phyloP scores from a whole-genome alignment of 345 rosid genomes.

The Psidium guajava region DNA sequence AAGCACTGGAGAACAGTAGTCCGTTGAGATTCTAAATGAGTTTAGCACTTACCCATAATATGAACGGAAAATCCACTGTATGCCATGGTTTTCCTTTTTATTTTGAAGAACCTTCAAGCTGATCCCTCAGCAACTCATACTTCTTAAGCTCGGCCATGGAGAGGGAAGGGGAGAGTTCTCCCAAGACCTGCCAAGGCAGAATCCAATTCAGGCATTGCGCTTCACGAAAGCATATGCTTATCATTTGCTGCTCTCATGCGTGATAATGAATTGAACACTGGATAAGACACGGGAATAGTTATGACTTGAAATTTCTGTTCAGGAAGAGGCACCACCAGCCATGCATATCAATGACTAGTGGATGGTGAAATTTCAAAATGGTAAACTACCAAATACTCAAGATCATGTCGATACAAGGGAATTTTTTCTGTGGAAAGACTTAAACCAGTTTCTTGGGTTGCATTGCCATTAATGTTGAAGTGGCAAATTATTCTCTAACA shows the following conservation, averaged over 20 bases:
- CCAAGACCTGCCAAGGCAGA: slow-evolving; percentile 42
- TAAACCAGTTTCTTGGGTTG: not conserved
- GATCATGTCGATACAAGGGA: not conserved
- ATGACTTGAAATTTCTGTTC: not conserved
- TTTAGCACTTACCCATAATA: not conserved
- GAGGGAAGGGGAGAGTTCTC: slow-evolving; percentile 82
- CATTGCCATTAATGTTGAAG: not conserved
- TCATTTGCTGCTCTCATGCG: not conserved
- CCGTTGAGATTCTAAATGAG: not conserved
- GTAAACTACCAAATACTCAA: not conserved
- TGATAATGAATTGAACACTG: not conserved
- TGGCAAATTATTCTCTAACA: not conserved
- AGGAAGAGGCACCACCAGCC: not conserved
- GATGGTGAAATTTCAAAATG: not conserved
- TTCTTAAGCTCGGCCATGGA: slow-evolving; percentile 81
- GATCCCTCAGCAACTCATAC: slow-evolving; percentile 69
- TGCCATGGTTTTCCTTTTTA: not conserved
- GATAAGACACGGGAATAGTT: not conserved
- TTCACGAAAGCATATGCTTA: not conserved
- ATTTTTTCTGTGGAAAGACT: not conserved
- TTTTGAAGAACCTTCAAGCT: slow-evolving; percentile 51
- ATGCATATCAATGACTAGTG: not conserved
- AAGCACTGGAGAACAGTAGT: not conserved
- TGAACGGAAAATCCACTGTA: not conserved
- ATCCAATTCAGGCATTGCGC: not conserved